These are phyloP conservation scores for Basipetospora sp. DNA, from an alignment of 2,329 filamentous ascomycete genomes.

Conservation along the genomic window DNA sequence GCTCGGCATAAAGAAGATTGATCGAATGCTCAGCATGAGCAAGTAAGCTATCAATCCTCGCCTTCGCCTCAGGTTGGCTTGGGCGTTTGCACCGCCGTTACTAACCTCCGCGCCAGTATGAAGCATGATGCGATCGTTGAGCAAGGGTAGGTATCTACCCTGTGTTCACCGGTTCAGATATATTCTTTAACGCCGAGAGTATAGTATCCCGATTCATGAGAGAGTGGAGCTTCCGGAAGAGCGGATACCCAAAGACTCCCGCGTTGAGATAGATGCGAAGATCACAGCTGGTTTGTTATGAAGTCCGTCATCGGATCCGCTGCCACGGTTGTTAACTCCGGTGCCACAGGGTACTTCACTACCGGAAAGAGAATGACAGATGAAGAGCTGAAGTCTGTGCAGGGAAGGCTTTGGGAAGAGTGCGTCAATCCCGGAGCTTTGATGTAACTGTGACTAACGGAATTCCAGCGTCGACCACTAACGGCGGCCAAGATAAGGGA, in stretches of 20 bases:
- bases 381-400: conserved; percentile 71
- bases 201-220: conserved; percentile 69
- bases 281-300: conserved; percentile 66
- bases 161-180: too few species aligned
- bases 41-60: conserved; percentile 47
- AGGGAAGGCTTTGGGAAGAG: conserved; percentile 68
- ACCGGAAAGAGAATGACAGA: conserved; percentile 78
- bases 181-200: conserved; percentile 12
- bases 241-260: conserved; percentile 82
- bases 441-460: too few species aligned
- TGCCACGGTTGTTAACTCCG: background rate
- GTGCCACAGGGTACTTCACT: conserved; percentile 54
- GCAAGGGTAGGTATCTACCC: conserved; percentile 44
- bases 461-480: too few species aligned
- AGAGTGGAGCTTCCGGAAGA: conserved; percentile 84
- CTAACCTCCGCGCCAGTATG: conserved; percentile 43
- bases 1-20: conserved; percentile 97
- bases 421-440: background rate
- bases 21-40: conserved; percentile 96
- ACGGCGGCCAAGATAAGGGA: too few species aligned
- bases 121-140: conserved; percentile 80
- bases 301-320: conserved; percentile 10
- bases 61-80: conserved; percentile 5
- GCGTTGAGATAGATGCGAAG: conserved; percentile 98
- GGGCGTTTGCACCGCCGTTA: too few species aligned